A percentile compares a stretch with the other conserved stretches of the same genome.
phyloP scores from a whole-genome alignment of 1,284 basidiomycete genomes.

The Malassezia restricta region DNA sequence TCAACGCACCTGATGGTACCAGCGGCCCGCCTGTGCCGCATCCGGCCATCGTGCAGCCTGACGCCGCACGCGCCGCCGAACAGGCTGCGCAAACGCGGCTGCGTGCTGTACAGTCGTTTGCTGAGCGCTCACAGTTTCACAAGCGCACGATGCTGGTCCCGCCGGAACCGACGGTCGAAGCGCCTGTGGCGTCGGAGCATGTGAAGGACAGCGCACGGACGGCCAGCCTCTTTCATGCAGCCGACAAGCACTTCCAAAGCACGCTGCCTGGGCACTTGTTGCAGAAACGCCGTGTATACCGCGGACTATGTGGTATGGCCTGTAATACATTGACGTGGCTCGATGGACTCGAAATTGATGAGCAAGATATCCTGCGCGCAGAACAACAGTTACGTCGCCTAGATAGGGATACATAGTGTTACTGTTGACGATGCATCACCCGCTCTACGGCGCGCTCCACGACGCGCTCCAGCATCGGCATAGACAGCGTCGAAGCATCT shows the following conservation, averaged over 20 bases:
- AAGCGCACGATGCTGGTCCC: slow-evolving; percentile 22
- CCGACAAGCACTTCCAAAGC: slow-evolving; percentile 30
- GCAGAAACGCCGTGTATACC: slow-evolving; percentile 28
- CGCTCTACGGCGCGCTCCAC: slow-evolving; percentile 5
- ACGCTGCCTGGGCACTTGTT: slow-evolving; percentile 28
- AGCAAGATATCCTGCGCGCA: slow-evolving; percentile 30
- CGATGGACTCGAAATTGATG: slow-evolving; percentile 31
- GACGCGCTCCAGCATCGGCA: slow-evolving; percentile 34
- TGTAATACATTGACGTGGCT: slow-evolving; percentile 36
- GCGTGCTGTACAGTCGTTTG: slow-evolving; percentile 17
- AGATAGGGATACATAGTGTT: slow-evolving; percentile 1
- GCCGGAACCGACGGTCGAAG: neutral
- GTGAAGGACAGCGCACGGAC: slow-evolving; percentile 13
- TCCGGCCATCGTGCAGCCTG: slow-evolving; percentile 32
- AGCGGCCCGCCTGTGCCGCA: slow-evolving; percentile 30
- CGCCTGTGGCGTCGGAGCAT: slow-evolving; percentile 12
- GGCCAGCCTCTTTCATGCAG: slow-evolving; percentile 20
- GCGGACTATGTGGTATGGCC: slow-evolving; percentile 39
- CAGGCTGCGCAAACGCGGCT: slow-evolving; percentile 13
- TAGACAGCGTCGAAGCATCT: neutral
- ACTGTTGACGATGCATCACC: slow-evolving; percentile 52
- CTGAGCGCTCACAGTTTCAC: slow-evolving; percentile 42
- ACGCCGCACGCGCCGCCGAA: slow-evolving; percentile 10
- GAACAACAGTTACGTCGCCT: slow-evolving; percentile 20
- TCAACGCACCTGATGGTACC: neutral